These are phyloP conservation scores for Suillus americanus DNA, from an alignment of 768 basidiomycete genomes.

Conservation along the genomic window DNA sequence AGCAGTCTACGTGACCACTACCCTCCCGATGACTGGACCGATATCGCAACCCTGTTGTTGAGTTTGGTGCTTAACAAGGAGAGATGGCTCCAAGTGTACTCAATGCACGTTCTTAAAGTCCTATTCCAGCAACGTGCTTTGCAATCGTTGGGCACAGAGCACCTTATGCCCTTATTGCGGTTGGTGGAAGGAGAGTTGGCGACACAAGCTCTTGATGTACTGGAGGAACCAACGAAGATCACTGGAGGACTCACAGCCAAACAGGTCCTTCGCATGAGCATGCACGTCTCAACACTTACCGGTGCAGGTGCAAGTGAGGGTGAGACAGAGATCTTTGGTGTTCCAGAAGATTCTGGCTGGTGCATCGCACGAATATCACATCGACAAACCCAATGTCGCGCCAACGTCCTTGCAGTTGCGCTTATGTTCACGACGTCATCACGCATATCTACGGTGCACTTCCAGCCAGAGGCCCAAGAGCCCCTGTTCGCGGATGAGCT, in stretches of 20 bases:
- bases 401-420: constrained; percentile 83
- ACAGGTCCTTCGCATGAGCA: constrained; percentile 90
- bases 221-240: constrained; percentile 86
- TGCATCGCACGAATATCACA: constrained; percentile 69
- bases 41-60: constrained; percentile 82
- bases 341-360: constrained; percentile 86
- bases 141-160: constrained; percentile 76
- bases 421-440: constrained; percentile 75
- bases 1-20: constrained; percentile 85
- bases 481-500: constrained; percentile 35
- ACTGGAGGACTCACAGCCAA: constrained; percentile 75
- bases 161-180: constrained; percentile 88
- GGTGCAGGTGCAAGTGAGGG: constrained; percentile 55
- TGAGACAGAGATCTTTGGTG: constrained; percentile 75
- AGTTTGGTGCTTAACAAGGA: constrained; percentile 83
- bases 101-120: constrained; percentile 86
- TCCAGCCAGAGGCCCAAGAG: constrained; percentile 53
- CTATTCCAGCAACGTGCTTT: constrained; percentile 83
- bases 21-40: constrained; percentile 69
- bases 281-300: constrained; percentile 54
- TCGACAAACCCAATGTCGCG: constrained; percentile 61
- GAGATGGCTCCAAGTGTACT: constrained; percentile 77
- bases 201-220: constrained; percentile 84
- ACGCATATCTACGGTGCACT: constrained; percentile 70
- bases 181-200: constrained; percentile 88